These are phyloP conservation scores for Magnusiomyces sp. DNA, from an alignment of 1,139 yeast genomes.

Conservation along the genomic window DNA sequence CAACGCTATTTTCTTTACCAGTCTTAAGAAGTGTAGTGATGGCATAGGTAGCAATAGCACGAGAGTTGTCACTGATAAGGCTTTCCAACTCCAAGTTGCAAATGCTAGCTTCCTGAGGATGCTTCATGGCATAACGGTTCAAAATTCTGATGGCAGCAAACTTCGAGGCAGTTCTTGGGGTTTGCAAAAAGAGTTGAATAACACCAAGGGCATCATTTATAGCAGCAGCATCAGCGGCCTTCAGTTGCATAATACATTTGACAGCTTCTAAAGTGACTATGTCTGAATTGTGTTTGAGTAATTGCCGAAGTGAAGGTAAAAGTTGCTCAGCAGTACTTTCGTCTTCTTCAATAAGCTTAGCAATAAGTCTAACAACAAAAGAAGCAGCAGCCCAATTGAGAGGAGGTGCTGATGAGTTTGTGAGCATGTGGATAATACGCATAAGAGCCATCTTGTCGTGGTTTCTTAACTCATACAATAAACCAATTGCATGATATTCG, in stretches of 20 bases:
- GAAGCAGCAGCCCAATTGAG: constrained; percentile 55
- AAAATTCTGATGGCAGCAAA: constrained; percentile 90
- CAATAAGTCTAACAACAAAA: constrained; percentile 76
- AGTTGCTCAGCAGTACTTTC: constrained; percentile 38
- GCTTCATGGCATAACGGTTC: constrained; percentile 72
- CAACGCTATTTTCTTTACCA: constrained; percentile 86
- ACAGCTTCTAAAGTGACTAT: constrained; percentile 94
- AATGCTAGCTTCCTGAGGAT: constrained; percentile 69
- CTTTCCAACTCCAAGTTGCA: constrained; percentile 78
- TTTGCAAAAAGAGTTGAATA: constrained; percentile 69
- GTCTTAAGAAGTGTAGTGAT: constrained; percentile 93
- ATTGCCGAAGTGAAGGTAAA: constrained; percentile 58
- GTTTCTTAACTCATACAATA: constrained; percentile 76
- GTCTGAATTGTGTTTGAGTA: constrained; percentile 77
- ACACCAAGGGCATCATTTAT: constrained; percentile 52
- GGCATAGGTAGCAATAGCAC: constrained; percentile 97
- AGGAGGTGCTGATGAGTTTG: constrained; percentile 40
- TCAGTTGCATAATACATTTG: constrained; percentile 59
- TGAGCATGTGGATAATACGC: constrained; percentile 78
- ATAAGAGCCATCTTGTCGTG: constrained; percentile 92
- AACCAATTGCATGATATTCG: constrained; percentile 93
- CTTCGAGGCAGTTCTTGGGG: constrained; percentile 83
- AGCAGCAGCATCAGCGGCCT: constrained; percentile 55
- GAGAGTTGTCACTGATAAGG: constrained; percentile 77
- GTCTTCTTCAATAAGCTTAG: constrained; percentile 59